Base-by-base conservation (phyloP, 2,329 filamentous ascomycete genomes). In the Fusarium sp. region DNA sequence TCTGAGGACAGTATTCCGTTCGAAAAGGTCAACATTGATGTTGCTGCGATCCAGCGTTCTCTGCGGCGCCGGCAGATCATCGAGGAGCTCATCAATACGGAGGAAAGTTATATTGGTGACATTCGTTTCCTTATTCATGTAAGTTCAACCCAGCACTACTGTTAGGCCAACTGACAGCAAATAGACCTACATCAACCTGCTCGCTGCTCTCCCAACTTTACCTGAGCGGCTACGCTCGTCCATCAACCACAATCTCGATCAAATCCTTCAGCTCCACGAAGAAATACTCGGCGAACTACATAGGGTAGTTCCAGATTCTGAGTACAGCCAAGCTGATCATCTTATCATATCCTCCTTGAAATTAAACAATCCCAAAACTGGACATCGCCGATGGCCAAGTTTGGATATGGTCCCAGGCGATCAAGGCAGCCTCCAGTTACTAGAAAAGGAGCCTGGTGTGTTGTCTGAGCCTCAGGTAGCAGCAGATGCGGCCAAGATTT, bases 31-130 rank as follows among this genome's bases (percentile, higher is more conserved):
- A 77, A 82, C 15, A 72, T 91, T 16, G 94, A 97, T 74, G 88
- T 92, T 65, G 90, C 87, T 35, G 91, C 93, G n/a, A 88, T 89
- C 46, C 88, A 91, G 73, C 90, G 95, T 60, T 90, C 94, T 4
- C 82, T 93, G 25, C 93, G 95, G 77, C 90, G 96, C 69, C 90
- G 94, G 19, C 91, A 92, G 70, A 91, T 97, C 43, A 83, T 98
- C 40, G 93, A 96, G 79, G 96, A 98, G 82, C 85, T 98, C 57
- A 90, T 98, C 69, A 88, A 85, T 64, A 97, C 95, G 0, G 96
- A 98, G 81, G 93, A 96, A 80, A 90, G 92, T 77, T 98, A 98
- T 80, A 91, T 98, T 76, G 90, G 92, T 21, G 96, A 97, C 77
- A 83, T 98, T 65, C 94, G 94, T 76, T 94, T 96, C 73, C 85